phyloP scores from a whole-genome alignment of 305 asterid genomes.

The Striga hermonthica region DNA sequence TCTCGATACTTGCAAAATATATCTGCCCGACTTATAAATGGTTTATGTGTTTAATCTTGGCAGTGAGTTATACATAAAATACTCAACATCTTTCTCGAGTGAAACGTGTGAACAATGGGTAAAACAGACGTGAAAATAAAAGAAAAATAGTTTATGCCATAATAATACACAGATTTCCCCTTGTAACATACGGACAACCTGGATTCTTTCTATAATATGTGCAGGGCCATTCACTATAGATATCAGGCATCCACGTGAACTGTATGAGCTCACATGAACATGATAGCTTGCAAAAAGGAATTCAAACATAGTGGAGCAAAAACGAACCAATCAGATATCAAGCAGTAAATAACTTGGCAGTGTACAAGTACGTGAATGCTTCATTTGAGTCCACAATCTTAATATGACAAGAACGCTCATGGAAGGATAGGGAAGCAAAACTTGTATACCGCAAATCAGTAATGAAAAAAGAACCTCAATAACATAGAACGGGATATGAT shows the following conservation, averaged over 20 bases:
- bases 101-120: neutral
- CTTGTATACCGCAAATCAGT: neutral
- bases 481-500: constrained; percentile 19
- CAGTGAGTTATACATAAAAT: neutral
- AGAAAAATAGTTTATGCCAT: constrained; percentile 18
- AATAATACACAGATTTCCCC: constrained; percentile 2
- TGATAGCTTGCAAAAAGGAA: constrained; percentile 17
- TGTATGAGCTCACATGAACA: neutral
- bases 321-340: constrained; percentile 11
- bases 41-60: neutral
- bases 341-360: constrained; percentile 9
- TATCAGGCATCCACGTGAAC: constrained; percentile 15
- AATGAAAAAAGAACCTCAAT: constrained; percentile 5
- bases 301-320: constrained; percentile 1
- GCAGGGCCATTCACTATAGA: constrained; percentile 8
- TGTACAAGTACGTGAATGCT: neutral
- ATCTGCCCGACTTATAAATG: constrained; percentile 18
- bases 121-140: neutral
- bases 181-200: neutral
- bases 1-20: constrained; percentile 2
- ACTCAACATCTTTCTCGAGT: neutral
- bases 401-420: constrained; percentile 21
- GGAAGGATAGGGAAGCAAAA: neutral
- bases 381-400: constrained; percentile 15
- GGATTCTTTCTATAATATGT: constrained; percentile 1